Evolutionary conservation across 2,329 filamentous ascomycete genomes (phyloP), one percentile per base, ranked within the genome.

Genomic region (Colletotrichum salicis): DNA sequence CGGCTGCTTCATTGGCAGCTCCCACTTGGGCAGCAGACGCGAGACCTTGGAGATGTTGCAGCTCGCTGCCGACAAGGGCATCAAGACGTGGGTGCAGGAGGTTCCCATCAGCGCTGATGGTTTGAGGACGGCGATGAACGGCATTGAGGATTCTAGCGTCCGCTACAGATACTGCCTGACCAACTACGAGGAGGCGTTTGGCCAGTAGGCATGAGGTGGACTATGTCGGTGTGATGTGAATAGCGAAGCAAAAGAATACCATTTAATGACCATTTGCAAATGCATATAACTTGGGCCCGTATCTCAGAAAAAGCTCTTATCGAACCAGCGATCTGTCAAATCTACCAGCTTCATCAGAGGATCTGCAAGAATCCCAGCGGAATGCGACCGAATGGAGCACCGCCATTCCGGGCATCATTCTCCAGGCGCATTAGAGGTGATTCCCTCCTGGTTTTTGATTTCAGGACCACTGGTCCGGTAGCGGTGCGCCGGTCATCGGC

Each of bases 111-210:
- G 88, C 73, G 91, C 90, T 74, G 88, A 91, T 76, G 93, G 92
- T 33, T 89, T 94, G 80, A 89, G 90, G 78, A 85, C 90, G 83
- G 91, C 92, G 4, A 88, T 96, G 77, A 84, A 89, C 77, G 88
- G 91, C 76, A 88, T 96, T 76, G 86, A 91, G 76, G 91, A 90
- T 77, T 92, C 90, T 77, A 91, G 92, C 76, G 90, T 95, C 24
- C 87, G 87, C 74, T 96, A 95, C 81, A 88, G 94, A 75, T 94
- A 94, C 79, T 94, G 92, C 74, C 86, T 96, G 83, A 91, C 90
- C 60, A 87, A 89, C 75, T 94, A 90, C 77, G 91, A 92, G 76
- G 89, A 93, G 80, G 89, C 83, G 3, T 94, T 94, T 78, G 90
- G 89, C 45, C 80, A 83, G 31, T 88, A 76, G 74, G 3, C 27